Evolutionary conservation across 1,284 basidiomycete genomes (phyloP), one percentile per base, ranked within the genome.

Genomic region (Heterobasidion irregulare): DNA sequence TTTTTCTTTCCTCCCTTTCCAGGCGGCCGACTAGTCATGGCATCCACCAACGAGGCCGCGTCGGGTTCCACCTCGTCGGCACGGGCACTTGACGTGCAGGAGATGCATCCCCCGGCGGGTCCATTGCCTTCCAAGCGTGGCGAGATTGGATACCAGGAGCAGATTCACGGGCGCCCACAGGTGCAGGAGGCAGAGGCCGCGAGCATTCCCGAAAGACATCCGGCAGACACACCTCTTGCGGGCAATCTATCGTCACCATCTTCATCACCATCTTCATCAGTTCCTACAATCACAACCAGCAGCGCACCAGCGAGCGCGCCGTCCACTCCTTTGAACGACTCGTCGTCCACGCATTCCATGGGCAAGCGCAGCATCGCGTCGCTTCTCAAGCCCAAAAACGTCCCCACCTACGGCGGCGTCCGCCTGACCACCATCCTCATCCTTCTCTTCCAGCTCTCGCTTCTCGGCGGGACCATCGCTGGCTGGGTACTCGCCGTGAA

Each of bases 111-210:
- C 55, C 74, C 84, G 72, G 82, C 82, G 63, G 82, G 72, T 48
- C 83, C 83, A 53, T 69, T 86, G 63, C 84, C 84, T 51, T 67
- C 64, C 50, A 86, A 86, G 67, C 74, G 76, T 47, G 84, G 84
- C 45, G 84, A 86, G 65, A 80, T 87, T 55, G 84, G 84, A 18
- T 87, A 71, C 62, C 59, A 69, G 35, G 80, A 81, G 60, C 75
- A 70, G 7, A 54, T 71, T 32, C 68, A 74, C 56, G 64, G 55
- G 34, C 63, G 64, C 19, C 51, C 54, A 15, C 63, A 65, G 53
- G 60, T 63, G 53, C 60, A 54, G 53, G 26, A 41, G 13, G 44
- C 56, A 38, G 52, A 53, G 8, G 55, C 57, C 45, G 56, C 58
- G 46, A 58, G 59, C 56, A 56, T 74, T 15, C 74, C 73, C 32